These are phyloP conservation scores for Rhododendron mucronatum DNA, from an alignment of 148 eudicot genomes.

Conservation along the genomic window DNA sequence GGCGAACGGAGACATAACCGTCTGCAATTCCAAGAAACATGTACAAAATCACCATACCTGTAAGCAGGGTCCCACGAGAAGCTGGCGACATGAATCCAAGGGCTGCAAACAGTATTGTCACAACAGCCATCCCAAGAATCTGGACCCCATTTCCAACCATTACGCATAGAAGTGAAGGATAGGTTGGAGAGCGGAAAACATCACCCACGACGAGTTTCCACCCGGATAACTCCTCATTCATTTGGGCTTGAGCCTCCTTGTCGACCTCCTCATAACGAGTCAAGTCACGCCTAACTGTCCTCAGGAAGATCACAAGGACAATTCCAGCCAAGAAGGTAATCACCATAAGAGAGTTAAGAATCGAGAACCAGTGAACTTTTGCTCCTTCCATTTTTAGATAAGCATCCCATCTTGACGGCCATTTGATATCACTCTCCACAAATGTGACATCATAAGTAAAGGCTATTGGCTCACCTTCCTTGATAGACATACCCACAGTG, in stretches of 20 bases:
- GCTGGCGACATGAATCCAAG: slow-evolving; percentile 44
- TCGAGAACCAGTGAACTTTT: slow-evolving; percentile 36
- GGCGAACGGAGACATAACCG: slow-evolving; percentile 34
- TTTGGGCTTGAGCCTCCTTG: slow-evolving; percentile 26
- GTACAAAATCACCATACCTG: slow-evolving; percentile 33
- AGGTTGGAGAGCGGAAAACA: slow-evolving; percentile 31
- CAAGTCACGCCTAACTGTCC: slow-evolving; percentile 32
- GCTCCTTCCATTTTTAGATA: slow-evolving; percentile 32
- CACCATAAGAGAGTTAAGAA: slow-evolving; percentile 32
- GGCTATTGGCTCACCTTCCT: slow-evolving; percentile 26
- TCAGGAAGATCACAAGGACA: slow-evolving; percentile 34
- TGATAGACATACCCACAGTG: slow-evolving; percentile 20
- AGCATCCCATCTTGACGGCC: slow-evolving; percentile 41
- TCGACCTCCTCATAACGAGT: slow-evolving; percentile 33
- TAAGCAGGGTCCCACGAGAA: slow-evolving; percentile 31
- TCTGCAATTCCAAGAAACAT: slow-evolving; percentile 32
- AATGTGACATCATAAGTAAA: slow-evolving; percentile 31
- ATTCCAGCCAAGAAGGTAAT: slow-evolving; percentile 38
- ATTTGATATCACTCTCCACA: slow-evolving; percentile 33
- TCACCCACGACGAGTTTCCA: slow-evolving; percentile 32
- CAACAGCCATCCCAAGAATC: slow-evolving; percentile 34
- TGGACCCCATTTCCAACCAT: slow-evolving; percentile 37
- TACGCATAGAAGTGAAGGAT: slow-evolving; percentile 25
- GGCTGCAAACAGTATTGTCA: slow-evolving; percentile 34
- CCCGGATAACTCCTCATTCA: slow-evolving; percentile 27